phyloP scores from a whole-genome alignment of 106 monocot species.

The Platanthera zijinensis region DNA sequence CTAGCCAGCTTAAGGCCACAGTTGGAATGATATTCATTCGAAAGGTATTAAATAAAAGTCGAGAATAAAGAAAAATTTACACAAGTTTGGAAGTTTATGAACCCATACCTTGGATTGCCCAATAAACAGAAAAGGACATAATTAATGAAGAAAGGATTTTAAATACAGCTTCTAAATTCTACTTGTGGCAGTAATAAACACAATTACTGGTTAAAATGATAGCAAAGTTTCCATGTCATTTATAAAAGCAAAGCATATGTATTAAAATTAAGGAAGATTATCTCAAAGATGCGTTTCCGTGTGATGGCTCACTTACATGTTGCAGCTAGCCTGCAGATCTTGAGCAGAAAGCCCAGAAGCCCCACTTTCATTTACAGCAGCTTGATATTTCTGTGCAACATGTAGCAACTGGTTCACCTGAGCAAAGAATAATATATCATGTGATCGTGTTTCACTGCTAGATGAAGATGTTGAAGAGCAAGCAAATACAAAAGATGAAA shows the following conservation, averaged over 20 bases:
- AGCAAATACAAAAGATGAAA: neutral
- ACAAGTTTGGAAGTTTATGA: neutral
- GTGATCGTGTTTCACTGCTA: neutral
- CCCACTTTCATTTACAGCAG: constrained; percentile 43
- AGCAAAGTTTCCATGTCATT: neutral
- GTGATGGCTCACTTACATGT: constrained; percentile 35
- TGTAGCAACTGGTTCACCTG: constrained; percentile 63
- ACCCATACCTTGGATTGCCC: neutral
- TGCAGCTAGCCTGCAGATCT: constrained; percentile 50
- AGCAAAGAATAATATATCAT: neutral
- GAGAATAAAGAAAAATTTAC: neutral
- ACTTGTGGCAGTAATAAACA: neutral
- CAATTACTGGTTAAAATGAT: neutral
- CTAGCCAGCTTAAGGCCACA: too few relatives aligned
- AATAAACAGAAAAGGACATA: neutral
- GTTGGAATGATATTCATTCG: too few relatives aligned
- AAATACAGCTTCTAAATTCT: neutral
- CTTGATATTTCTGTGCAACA: constrained; percentile 61
- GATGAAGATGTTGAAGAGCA: neutral
- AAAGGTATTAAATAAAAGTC: too few relatives aligned
- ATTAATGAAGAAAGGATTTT: neutral
- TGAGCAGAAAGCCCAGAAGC: constrained; percentile 41
- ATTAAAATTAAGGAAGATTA: neutral
- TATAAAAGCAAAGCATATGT: neutral
- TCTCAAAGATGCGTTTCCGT: neutral